Evolutionary conservation across 768 basidiomycete genomes (phyloP), one percentile per base, ranked within the genome.

Genomic region (Psilocybe tampanensis): DNA sequence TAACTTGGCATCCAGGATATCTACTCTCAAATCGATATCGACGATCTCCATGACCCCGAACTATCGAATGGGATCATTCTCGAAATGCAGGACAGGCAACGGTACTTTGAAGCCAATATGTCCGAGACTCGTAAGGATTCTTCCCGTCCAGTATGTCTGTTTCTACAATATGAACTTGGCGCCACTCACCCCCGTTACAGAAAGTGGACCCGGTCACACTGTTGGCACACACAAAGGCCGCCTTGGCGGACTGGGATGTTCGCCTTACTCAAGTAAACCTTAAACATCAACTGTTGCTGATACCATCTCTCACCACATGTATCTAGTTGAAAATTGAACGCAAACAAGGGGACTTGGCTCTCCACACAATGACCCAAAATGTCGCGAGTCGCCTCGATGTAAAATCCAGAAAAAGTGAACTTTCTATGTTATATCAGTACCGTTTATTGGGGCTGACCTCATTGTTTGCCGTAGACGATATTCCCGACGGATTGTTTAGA

Each of bases 21-120:
- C 12, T 79, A 77, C 52, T 64, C 71, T 8, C 74, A 92, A 66
- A 88, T 98, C 52, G 91, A 94, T 56, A 76, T 95, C 2, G 89
- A 92, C 52, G 96, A 98, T 66, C 77, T 98, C 23, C 87, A 86
- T 62, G 89, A 88, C 45, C 79, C 83, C 1, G 84, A 89, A 54
- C 66, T 79, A 0, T 81, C 89, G 0, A 66, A 74, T 19, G 92
- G 92, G 2, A 90, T 97, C 26, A 68, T 86, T 2, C 78, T 98
- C 34, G 88, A 97, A 59, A 94, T 97, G 86, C 87, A 90, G 71
- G 91, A 92, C 63, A 82, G 87, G 52, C 86, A 91, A 62, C 81
- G 88, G 11, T 92, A 91, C 67, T 95, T 92, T 57, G 91, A 94
- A 66, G 89, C 86, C 5, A 76, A 84, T 44, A 76, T 81, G 66